Evolutionary conservation across 2,329 filamentous ascomycete species (phyloP), one percentile per base, ranked within the genome.

Genomic region (Shiraia sp.): DNA sequence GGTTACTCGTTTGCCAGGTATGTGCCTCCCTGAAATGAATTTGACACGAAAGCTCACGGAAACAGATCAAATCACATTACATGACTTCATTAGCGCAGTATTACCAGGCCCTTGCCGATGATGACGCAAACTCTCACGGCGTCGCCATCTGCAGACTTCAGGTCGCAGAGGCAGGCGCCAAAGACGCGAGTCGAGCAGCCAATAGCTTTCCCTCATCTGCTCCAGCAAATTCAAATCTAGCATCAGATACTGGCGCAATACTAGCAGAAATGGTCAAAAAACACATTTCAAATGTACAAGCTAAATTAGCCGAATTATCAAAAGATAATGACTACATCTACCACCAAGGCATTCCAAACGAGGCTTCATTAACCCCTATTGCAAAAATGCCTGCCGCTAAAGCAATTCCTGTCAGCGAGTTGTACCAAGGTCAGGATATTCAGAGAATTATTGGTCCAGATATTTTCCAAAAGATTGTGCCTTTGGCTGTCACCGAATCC

Each of bases 321-420:
- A 96, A 95, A 61, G 93, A 99, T 69, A 99, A 99, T 56, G 93
- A 99, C 66, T 97, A 93, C 69, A 96, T 99, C 65, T 99, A 99
- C 64, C 93, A 99, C 66, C 90, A 97, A 57, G 85, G 83, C 1
- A 86, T 99, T 2, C 92, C 93, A 0, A 85, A 86, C 8, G 90
- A 96, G 68, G 88, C 90, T 3, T 86, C 86, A 19, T 74, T 99
- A 10, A 75, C 88, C 1, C 80, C 86, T 1, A 90, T 99, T 34
- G 81, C 90, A 3, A 99, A 97, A 68, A 78, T 97, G 12, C 90
- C 92, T 4, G 95, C 93, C 1, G 91, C 93, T 6, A 99, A 99
- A 69, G 90, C 93, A 3, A 97, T 99, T 49, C 92, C 93, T 0
- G 92, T 99, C 22, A 95, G 88, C 65, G 95, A 99, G 66, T 77